Evolutionary conservation across 768 basidiomycete genomes (phyloP), one percentile per base, ranked within the genome.

Genomic region (Epithele typhae): DNA sequence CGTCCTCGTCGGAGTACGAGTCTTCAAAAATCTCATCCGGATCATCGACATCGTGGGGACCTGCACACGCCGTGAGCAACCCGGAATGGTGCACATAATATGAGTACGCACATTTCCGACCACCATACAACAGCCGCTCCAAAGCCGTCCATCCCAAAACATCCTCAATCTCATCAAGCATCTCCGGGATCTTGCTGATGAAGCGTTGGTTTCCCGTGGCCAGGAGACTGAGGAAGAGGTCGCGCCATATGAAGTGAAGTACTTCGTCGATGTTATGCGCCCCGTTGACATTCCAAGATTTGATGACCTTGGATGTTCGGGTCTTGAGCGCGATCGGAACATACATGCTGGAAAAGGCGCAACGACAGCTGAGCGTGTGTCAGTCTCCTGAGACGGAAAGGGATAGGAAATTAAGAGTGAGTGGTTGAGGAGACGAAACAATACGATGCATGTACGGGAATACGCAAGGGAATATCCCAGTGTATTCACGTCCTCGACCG

Each of bases 161-260:
- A 15, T 65, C 51, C 30, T 79, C 77, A 40, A 85, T 77, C 46
- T 84, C 82, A n/a, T 70, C 65, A 18, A 85, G 61, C 73, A 84
- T 82, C 6, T 74, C 68, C 0, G 74, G 70, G 12, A 83, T 64
- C 40, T 53, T 50, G 34, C 64, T 57, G 43, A 52, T 54, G 27
- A 63, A 53, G 37, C 59, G 49, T 55, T 56, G 44, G 33, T 62
- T 43, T 53, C 70, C 60, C 48, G 55, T 63, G 0, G 73, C 71
- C 7, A 79, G 70, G 60, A 85, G 64, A 21, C 73, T 75, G 8
- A 86, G 58, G 50, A 85, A 77, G 17, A 85, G 68, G 49, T 86
- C 84, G 5, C 83, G 72, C 83, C 83, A 85, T 43, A 85, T 75
- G 80, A 81, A 85, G 15, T 82, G 61, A 5, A 78, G 48, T 33